Conservation (phyloP, 805 yeast species). For the Naumovozyma dairenensis region DNA sequence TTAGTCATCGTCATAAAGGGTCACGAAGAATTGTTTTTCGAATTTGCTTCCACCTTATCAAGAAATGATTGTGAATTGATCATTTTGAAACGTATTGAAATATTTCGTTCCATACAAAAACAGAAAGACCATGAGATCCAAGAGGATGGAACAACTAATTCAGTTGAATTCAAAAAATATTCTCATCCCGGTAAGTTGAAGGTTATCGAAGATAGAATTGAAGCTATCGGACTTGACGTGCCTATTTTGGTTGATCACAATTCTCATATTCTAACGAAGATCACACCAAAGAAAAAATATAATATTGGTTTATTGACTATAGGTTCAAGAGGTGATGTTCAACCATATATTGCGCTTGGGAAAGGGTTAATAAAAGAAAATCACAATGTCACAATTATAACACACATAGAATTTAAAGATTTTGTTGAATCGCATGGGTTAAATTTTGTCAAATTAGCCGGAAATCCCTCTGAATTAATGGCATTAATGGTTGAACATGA, state of each 20-base stretch:
- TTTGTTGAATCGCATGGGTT: conserved; percentile 67
- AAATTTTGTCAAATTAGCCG: conserved; percentile 68
- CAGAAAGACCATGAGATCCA: not conserved
- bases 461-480: conserved; percentile 90
- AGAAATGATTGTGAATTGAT: conserved; percentile 66
- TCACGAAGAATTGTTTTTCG: conserved; percentile 67
- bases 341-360: conserved; percentile 88
- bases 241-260: conserved; percentile 63
- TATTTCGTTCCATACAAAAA: not conserved
- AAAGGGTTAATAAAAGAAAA: conserved; percentile 73
- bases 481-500: conserved; percentile 87
- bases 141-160: conserved; percentile 2
- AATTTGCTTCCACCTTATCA: conserved; percentile 52
- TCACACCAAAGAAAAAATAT: conserved; percentile 45
- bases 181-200: conserved; percentile 49
- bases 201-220: conserved; percentile 58
- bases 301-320: conserved; percentile 70
- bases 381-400: conserved; percentile 73
- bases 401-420: conserved; percentile 70
- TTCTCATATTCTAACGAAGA: conserved; percentile 41
- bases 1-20: conserved; percentile 62
- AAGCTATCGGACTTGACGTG: conserved; percentile 50
- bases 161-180: conserved; percentile 11
- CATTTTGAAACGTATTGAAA: conserved; percentile 42
- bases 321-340: conserved; percentile 95